Evolutionary conservation across 140 eudicot genomes (phyloP), one percentile per base, ranked within the genome.

Genomic region (Ambrosia hybrid): DNA sequence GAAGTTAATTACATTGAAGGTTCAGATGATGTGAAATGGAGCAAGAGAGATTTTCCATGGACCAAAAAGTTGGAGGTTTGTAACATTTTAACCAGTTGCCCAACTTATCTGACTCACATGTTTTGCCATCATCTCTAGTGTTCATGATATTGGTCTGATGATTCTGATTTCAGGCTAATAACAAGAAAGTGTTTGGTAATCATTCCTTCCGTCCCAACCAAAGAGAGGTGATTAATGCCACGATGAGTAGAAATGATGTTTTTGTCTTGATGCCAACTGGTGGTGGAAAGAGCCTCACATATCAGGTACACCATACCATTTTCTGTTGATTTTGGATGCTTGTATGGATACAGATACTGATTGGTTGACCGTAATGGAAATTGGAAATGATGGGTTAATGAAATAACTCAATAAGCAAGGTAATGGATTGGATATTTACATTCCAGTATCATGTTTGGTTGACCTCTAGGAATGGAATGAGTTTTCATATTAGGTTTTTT

Each of bases 251-350:
- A 36, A 70, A 78, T 66, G 97, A 94, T 76, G 95, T 90, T 57
- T 94, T 94, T 72, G 99, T 94, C 68, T 70, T 94, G 55, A 94
- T 94, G 99, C 99, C 97, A 73, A 94, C 99, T 63, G 99, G 99
- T 55, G 99, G 99, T 56, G 99, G 99, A 30, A 93, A 94, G 74
- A 94, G 99, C 73, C 75, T 94, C 79, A 94, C 99, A 43, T 94
- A 94, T 73, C 99, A 93, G 97, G 98, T 89, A 73, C 70, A 43
- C 37, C n/a, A 57, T 57, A 33, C 52, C 17, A 41, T 30, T n/a
- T 67, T 67, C 51, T 67, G 67, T 56, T 21, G 11, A 21, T 21
- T 37, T 39, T 48, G 36, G 36, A 12, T 59, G 51, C 17, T 62
- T 36, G 51, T 62, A 61, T 36, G 38, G 12, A 59, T 4, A 11